Evolutionary conservation across 2,329 filamentous ascomycete genomes (phyloP).

Genomic region (Curvularia verruculosa): DNA sequence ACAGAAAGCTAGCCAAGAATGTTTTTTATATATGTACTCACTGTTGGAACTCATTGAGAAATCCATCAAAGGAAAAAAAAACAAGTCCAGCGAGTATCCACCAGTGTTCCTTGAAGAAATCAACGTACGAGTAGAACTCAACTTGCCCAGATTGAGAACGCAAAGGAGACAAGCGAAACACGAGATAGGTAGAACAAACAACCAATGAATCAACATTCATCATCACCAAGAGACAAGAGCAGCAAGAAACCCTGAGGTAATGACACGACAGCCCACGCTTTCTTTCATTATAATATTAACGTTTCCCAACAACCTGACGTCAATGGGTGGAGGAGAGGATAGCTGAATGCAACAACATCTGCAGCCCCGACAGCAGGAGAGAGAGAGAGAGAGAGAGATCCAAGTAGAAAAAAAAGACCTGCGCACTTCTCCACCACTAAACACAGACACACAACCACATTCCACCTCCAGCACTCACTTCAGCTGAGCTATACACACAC

Average conservation of each 20-base stretch:
- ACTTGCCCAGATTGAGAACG: neutral
- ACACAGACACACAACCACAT: neutral
- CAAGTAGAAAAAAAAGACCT: conserved; percentile 1
- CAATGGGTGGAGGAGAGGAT: conserved; percentile 2
- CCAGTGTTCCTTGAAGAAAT: no score
- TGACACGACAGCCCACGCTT: conserved; percentile 12
- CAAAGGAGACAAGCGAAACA: neutral
- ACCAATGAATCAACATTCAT: neutral
- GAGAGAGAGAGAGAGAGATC: no score
- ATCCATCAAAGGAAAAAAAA: no score
- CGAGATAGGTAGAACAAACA: neutral
- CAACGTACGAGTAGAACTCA: no score
- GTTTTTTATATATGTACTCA: no score
- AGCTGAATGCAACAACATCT: neutral
- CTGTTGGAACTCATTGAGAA: no score
- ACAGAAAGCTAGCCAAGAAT: no score
- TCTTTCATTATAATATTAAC: conserved; percentile 19
- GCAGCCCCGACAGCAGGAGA: neutral
- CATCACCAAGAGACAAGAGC: neutral
- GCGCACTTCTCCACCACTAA: neutral
- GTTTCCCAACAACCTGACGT: conserved; percentile 7
- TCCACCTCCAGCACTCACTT: neutral
- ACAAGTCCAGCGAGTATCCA: no score
- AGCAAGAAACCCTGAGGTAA: neutral
- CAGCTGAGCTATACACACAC: conserved; percentile 1